Conservation (phyloP, 1,139 yeast genomes). For the Debaryomyces udenii region DNA sequence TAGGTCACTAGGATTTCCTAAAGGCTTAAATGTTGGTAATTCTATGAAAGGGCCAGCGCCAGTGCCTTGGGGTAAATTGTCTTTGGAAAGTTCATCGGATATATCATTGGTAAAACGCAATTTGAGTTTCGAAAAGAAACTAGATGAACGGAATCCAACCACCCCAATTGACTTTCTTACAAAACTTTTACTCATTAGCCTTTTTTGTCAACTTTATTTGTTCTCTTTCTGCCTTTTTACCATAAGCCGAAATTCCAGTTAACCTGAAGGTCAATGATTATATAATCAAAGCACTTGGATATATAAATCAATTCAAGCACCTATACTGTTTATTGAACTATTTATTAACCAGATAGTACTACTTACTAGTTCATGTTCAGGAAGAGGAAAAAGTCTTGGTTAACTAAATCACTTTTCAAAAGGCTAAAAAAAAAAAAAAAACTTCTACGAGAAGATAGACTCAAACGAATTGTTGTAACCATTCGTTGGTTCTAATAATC, state of each 20-base stretch:
- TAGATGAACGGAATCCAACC: background rate
- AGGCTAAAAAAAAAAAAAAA: background rate
- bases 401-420: too few species aligned
- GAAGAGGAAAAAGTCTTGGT: too few species aligned
- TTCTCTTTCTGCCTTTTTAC: too few species aligned
- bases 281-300: too few species aligned
- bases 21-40: conserved; percentile 35
- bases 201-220: too few species aligned
- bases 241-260: too few species aligned
- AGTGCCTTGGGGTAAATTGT: conserved; percentile 26
- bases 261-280: too few species aligned
- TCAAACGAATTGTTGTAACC: conserved; percentile 37
- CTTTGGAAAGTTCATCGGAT: conserved; percentile 17
- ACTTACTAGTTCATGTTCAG: too few species aligned
- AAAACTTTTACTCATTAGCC: too few species aligned
- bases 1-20: conserved; percentile 35
- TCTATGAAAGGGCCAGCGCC: conserved; percentile 48
- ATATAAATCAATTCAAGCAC: background rate
- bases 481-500: conserved; percentile 46
- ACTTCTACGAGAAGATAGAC: background rate
- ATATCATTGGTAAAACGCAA: conserved; percentile 12
- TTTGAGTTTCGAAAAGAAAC: conserved; percentile 2
- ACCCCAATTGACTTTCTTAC: background rate
- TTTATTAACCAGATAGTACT: too few species aligned
- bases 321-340: background rate